Evolutionary conservation across 2,329 filamentous ascomycete species (phyloP).

Genomic region (Trichoderma atrobrunneum): DNA sequence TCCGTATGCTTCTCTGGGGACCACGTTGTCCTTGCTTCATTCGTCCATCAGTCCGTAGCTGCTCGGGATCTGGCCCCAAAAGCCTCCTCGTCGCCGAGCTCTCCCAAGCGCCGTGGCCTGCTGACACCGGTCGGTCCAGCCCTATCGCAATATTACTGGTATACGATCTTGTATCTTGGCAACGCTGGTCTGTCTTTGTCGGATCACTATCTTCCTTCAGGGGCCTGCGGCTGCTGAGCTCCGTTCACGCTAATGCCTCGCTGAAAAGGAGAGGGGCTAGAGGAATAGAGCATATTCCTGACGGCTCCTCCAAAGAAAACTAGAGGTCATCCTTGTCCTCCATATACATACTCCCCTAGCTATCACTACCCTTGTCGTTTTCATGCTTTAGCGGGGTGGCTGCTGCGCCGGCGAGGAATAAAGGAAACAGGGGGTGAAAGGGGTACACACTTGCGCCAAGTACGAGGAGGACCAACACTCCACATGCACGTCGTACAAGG

Average conservation of each 20-base stretch:
- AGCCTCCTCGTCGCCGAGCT: background rate
- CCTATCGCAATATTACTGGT: background rate
- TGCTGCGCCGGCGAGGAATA: constrained; percentile 7
- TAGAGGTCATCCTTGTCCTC: background rate
- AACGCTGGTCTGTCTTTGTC: background rate
- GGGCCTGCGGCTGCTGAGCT: background rate
- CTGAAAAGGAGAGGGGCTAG: background rate
- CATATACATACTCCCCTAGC: background rate
- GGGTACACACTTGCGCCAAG: background rate
- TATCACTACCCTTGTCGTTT: constrained; percentile 10
- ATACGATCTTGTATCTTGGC: background rate
- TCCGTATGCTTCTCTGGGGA: background rate
- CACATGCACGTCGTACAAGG: background rate
- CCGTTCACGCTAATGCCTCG: constrained; percentile 2
- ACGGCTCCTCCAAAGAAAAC: background rate
- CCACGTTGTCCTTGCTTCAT: background rate
- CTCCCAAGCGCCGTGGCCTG: background rate
- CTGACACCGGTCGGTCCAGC: constrained; percentile 1
- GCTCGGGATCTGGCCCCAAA: background rate
- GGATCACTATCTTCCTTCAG: constrained; percentile 4
- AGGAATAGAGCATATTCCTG: background rate
- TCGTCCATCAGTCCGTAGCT: background rate
- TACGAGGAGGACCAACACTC: background rate
- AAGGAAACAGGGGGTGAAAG: constrained; percentile 8
- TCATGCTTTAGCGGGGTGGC: constrained; percentile 8